Conservation (phyloP, 1,284 basidiomycete species). For the Cryptococcus maquisensis region DNA sequence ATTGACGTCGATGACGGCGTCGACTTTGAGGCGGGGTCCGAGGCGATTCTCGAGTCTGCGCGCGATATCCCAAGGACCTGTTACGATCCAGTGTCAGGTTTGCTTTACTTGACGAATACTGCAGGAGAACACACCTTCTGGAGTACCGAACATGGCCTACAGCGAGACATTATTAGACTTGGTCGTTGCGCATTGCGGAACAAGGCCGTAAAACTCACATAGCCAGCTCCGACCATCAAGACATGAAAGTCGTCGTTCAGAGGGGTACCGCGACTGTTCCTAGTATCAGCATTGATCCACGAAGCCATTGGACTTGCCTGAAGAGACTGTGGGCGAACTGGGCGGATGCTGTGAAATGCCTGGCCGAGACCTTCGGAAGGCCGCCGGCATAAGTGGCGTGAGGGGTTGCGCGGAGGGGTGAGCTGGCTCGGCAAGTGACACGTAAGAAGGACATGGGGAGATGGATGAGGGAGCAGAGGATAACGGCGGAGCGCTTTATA, state of each 20-base stretch:
- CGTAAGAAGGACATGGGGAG: too few relatives aligned
- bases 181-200: not conserved
- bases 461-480: too few relatives aligned
- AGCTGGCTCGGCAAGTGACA: too few relatives aligned
- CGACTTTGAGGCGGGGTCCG: constrained; percentile 85
- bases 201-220: constrained; percentile 18
- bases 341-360: too few relatives aligned
- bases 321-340: too few relatives aligned
- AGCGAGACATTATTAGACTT: not conserved
- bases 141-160: constrained; percentile 46
- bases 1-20: constrained; percentile 85
- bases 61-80: constrained; percentile 44
- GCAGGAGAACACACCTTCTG: constrained; percentile 25
- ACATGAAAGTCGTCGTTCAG: constrained; percentile 21
- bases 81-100: not conserved
- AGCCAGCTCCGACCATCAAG: constrained; percentile 38
- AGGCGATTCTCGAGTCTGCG: constrained; percentile 58
- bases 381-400: not conserved
- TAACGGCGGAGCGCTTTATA: too few relatives aligned
- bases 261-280: constrained; percentile 3
- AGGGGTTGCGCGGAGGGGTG: too few relatives aligned
- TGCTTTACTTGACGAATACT: not conserved
- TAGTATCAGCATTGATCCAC: not conserved
- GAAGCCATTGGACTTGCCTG: not conserved
- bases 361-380: too few relatives aligned